Conservation (phyloP, 2,329 filamentous ascomycete genomes). For the Penicillium sp. region DNA sequence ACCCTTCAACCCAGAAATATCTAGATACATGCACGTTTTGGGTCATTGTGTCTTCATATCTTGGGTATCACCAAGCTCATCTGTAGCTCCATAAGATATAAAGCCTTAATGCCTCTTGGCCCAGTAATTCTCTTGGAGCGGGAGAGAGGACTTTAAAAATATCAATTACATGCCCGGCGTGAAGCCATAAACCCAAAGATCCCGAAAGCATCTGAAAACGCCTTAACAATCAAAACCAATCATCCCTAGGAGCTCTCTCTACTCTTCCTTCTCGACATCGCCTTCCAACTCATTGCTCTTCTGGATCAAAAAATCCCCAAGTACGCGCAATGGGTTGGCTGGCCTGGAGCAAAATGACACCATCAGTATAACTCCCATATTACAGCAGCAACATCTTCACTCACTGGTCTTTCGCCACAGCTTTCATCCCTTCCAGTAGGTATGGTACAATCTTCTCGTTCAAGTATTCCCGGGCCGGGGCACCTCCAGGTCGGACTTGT, state of each 20-base stretch:
- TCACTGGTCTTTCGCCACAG: slow-evolving; percentile 68
- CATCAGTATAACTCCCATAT: background rate
- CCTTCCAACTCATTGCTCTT: slow-evolving; percentile 65
- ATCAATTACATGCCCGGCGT: background rate
- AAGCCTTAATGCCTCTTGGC: background rate
- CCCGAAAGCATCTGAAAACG: background rate
- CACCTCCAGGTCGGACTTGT: slow-evolving; percentile 64
- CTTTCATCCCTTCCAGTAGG: slow-evolving; percentile 73
- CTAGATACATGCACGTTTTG: background rate
- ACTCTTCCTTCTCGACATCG: slow-evolving; percentile 24
- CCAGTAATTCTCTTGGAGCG: background rate
- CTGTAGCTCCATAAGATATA: background rate
- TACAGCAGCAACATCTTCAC: slow-evolving; percentile 31
- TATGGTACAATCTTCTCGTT: slow-evolving; percentile 69
- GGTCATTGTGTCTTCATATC: background rate
- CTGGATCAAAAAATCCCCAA: slow-evolving; percentile 70
- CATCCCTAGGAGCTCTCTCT: background rate
- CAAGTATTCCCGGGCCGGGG: slow-evolving; percentile 67
- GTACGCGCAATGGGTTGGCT: slow-evolving; percentile 64
- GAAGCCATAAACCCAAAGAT: background rate
- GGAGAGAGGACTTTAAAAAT: background rate
- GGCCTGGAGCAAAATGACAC: slow-evolving; percentile 49
- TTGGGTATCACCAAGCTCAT: slow-evolving; percentile 1
- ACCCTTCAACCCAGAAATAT: background rate
- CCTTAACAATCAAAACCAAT: background rate